phyloP scores from a whole-genome alignment of 2,329 filamentous ascomycete genomes.

The Cytospora schulzeri region DNA sequence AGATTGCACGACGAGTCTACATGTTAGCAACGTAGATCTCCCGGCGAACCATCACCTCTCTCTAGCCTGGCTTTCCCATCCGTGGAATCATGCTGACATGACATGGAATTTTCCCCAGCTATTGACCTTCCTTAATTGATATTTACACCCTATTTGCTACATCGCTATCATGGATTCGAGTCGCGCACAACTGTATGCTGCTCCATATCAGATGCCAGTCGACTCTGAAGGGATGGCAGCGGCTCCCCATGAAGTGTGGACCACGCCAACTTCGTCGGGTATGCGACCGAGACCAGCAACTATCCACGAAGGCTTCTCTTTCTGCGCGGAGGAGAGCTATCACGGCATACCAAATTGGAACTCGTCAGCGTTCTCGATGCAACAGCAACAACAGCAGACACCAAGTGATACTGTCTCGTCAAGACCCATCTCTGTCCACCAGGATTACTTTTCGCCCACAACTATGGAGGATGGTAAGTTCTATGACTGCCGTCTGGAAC shows the following conservation, averaged over 20 bases:
- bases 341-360: conserved; percentile 59
- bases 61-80: conserved; percentile 34
- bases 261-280: conserved; percentile 55
- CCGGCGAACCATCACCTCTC: conserved; percentile 30
- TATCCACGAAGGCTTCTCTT: conserved; percentile 64
- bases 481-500: conserved; percentile 26
- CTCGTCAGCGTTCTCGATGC: conserved; percentile 54
- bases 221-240: conserved; percentile 50
- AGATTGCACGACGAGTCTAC: conserved; percentile 36
- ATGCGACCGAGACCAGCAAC: conserved; percentile 58
- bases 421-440: conserved; percentile 59
- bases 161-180: conserved; percentile 52
- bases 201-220: conserved; percentile 43
- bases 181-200: conserved; percentile 55
- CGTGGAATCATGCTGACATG: conserved; percentile 44
- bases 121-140: conserved; percentile 42
- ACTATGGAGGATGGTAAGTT: conserved; percentile 53
- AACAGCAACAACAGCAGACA: conserved; percentile 38
- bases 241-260: conserved; percentile 53
- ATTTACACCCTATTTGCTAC: conserved; percentile 35
- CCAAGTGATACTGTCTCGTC: conserved; percentile 54
- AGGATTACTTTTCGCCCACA: conserved; percentile 57
- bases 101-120: conserved; percentile 37
- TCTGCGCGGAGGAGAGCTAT: conserved; percentile 57
- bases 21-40: conserved; percentile 37